A percentile compares a stretch with the other conserved stretches of the same genome.
Conservation (phyloP, 1,284 basidiomycete genomes). For the Ganoderma sinense region DNA sequence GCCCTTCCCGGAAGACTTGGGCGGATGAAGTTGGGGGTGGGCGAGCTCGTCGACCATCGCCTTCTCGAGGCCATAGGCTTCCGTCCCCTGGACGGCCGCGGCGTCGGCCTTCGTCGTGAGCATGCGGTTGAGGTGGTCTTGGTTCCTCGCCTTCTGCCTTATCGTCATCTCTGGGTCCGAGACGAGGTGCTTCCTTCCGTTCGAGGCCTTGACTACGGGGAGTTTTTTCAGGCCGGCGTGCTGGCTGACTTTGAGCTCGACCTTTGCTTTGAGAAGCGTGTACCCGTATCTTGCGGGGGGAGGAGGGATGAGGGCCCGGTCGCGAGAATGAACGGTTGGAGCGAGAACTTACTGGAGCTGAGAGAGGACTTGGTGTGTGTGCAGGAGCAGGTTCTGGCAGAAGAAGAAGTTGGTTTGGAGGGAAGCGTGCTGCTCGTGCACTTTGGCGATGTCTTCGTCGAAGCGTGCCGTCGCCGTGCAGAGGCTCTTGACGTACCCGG, state of each 20-base stretch:
- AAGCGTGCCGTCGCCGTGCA: neutral
- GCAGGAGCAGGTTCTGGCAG: neutral
- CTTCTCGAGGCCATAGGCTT: neutral
- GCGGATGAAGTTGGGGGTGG: neutral
- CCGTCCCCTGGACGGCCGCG: neutral
- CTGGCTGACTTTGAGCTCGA: neutral
- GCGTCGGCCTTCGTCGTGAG: conserved; percentile 12
- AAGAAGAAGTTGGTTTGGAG: neutral
- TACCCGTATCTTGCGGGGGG: neutral
- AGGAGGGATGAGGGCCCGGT: neutral
- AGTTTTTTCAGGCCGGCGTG: neutral
- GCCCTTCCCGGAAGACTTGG: neutral
- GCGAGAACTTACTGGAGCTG: neutral
- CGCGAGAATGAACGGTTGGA: neutral
- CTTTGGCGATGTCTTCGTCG: neutral
- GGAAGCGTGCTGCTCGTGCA: neutral
- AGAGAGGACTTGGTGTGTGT: neutral
- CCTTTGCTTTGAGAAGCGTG: neutral
- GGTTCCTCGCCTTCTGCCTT: neutral
- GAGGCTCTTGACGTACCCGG: conserved; percentile 20
- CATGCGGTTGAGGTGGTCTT: neutral
- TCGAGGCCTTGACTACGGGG: conserved; percentile 11
- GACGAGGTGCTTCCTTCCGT: neutral
- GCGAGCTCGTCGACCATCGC: conserved; percentile 4
- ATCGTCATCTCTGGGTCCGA: neutral